A percentile compares a stretch with the other conserved stretches of the same genome.
Evolutionary conservation across 2,329 filamentous ascomycete species (phyloP).

Genomic region (Nigrospora osmanthi): DNA sequence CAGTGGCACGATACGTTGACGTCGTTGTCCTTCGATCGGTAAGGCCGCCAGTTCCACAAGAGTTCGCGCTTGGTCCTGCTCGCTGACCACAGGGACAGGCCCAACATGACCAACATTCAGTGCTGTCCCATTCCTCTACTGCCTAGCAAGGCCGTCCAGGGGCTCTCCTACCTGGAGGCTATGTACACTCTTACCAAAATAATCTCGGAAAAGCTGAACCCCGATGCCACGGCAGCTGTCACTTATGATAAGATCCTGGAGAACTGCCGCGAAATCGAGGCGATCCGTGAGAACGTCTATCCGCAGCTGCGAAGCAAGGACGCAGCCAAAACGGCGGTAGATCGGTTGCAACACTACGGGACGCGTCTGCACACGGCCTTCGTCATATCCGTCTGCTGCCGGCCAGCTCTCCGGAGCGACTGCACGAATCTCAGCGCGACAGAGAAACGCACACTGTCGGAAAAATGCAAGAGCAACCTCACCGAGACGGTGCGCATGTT

Average conservation of each 20-base stretch:
- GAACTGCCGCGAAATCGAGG: conserved; percentile 47
- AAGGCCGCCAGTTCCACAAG: conserved; percentile 7
- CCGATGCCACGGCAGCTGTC: conserved; percentile 40
- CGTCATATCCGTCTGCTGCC: conserved; percentile 57
- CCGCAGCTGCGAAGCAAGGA: conserved; percentile 51
- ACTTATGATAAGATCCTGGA: conserved; percentile 48
- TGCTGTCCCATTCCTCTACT: conserved; percentile 45
- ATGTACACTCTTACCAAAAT: conserved; percentile 59
- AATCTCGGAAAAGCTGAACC: conserved; percentile 49
- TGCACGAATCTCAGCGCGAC: conserved; percentile 37
- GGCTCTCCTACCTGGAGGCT: conserved; percentile 53
- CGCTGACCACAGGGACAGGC: conserved; percentile 26
- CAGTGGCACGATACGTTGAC: conserved; percentile 61
- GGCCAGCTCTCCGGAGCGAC: conserved; percentile 51
- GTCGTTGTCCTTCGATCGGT: conserved; percentile 59
- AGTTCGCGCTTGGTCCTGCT: neutral
- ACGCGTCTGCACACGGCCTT: conserved; percentile 59
- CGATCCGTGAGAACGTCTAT: conserved; percentile 37
- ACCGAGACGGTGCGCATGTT: conserved; percentile 63
- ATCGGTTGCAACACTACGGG: conserved; percentile 56
- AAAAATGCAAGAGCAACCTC: conserved; percentile 53
- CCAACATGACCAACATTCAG: conserved; percentile 54
- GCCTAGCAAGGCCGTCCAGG: conserved; percentile 31
- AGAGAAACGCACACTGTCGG: conserved; percentile 47
- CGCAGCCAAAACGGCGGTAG: conserved; percentile 54